phyloP scores from a whole-genome alignment of 116 monocot species.

The Dioscorea cayenensis region DNA sequence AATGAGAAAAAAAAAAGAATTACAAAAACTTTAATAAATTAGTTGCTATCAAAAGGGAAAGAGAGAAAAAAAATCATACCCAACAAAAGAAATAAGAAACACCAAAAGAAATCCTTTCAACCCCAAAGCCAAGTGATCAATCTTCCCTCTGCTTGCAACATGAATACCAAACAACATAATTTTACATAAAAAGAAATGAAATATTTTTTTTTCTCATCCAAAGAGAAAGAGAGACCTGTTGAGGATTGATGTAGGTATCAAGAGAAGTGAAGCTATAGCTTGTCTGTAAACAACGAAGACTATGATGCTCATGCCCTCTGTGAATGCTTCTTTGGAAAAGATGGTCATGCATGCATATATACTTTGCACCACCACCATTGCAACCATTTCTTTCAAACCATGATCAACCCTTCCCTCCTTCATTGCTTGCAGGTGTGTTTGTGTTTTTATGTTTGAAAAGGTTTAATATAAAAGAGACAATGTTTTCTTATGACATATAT shows the following conservation, averaged over 20 bases:
- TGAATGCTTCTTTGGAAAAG: constrained; percentile 19
- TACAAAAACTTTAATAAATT: background rate
- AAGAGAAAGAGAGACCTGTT: constrained; percentile 7
- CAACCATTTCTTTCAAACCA: constrained; percentile 21
- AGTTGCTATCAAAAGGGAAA: background rate
- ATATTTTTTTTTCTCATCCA: background rate
- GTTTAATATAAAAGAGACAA: too few relatives aligned
- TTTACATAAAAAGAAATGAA: background rate
- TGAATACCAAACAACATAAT: background rate
- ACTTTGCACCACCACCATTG: constrained; percentile 34
- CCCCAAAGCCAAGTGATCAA: constrained; percentile 10
- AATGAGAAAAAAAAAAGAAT: background rate
- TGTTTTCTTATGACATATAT: too few relatives aligned
- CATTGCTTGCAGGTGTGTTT: too few relatives aligned
- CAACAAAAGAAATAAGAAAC: constrained; percentile 31
- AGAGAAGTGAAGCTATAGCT: constrained; percentile 19
- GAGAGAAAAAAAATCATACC: constrained; percentile 16
- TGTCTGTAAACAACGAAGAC: constrained; percentile 38
- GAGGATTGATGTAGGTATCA: constrained; percentile 9
- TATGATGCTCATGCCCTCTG: constrained; percentile 21
- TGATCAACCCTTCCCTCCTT: background rate
- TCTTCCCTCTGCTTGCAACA: constrained; percentile 11
- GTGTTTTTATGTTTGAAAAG: too few relatives aligned
- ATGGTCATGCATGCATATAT: constrained; percentile 26
- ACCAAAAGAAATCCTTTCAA: constrained; percentile 27